Conservation (phyloP, 192 early-diverging fungal species). For the Coemansia sp. region DNA sequence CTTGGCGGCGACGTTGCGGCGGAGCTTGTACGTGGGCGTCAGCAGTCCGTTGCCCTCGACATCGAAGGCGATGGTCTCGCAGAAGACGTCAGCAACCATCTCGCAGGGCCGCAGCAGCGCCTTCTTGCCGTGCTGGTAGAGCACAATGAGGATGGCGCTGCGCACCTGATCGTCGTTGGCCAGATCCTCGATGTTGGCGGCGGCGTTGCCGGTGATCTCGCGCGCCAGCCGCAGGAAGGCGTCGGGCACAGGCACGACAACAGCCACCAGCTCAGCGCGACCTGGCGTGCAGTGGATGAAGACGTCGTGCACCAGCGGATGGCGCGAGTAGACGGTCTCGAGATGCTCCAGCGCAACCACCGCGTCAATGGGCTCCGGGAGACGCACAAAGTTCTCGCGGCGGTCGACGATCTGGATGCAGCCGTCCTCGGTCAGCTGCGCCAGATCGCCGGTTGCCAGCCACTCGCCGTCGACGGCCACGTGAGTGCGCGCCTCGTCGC, state of each 20-base stretch:
- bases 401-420: slow-evolving; percentile 80
- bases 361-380: slow-evolving; percentile 75
- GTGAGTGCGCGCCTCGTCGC: slow-evolving; percentile 72
- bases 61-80: slow-evolving; percentile 69
- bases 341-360: slow-evolving; percentile 89
- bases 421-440: slow-evolving; percentile 70
- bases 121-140: slow-evolving; percentile 62
- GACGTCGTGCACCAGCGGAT: slow-evolving; percentile 78
- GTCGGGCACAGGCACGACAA: slow-evolving; percentile 79
- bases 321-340: slow-evolving; percentile 72
- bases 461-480: slow-evolving; percentile 80
- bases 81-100: slow-evolving; percentile 65
- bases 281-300: slow-evolving; percentile 89
- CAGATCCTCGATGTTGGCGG: slow-evolving; percentile 35
- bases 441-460: slow-evolving; percentile 86
- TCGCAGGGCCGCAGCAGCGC: slow-evolving; percentile 85
- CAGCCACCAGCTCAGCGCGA: slow-evolving; percentile 76
- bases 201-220: slow-evolving; percentile 17
- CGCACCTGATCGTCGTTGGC: slow-evolving; percentile 54
- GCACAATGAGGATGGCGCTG: slow-evolving; percentile 60
- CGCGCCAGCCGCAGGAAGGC: slow-evolving; percentile 63
- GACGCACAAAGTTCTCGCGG: slow-evolving; percentile 72
- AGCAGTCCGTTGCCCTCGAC: slow-evolving; percentile 77
- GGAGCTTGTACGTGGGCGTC: slow-evolving; percentile 89
- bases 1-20: slow-evolving; percentile 68